phyloP scores from a whole-genome alignment of 139 green algal species.

The Edaphochlamys debaryana region DNA sequence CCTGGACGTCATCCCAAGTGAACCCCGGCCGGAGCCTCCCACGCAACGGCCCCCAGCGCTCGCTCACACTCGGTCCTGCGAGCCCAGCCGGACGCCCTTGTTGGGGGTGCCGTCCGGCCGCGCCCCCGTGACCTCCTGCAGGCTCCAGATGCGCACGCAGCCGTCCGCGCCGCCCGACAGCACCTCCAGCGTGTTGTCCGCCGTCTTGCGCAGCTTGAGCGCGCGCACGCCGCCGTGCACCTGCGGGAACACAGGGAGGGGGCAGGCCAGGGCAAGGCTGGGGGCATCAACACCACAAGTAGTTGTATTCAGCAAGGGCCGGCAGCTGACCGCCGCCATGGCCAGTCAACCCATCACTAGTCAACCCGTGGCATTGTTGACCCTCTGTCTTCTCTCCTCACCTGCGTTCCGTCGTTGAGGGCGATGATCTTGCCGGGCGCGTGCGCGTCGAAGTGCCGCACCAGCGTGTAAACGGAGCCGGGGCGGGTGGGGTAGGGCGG shows the following conservation, averaged over 20 bases:
- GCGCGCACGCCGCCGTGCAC: conserved; percentile 45
- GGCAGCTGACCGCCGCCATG: too few species aligned
- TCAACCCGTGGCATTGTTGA: too few species aligned
- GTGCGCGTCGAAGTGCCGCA: conserved; percentile 54
- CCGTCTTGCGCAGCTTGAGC: conserved; percentile 34
- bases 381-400: too few species aligned
- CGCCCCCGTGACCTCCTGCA: conserved; percentile 39
- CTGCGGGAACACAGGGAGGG: conserved; percentile 2
- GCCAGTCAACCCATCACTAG: too few species aligned
- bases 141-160: conserved; percentile 36
- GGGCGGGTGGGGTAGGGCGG: conserved; percentile 65
- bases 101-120: conserved; percentile 41
- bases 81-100: conserved; percentile 27
- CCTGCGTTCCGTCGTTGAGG: conserved; percentile 62
- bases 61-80: not conserved
- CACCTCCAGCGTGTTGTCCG: conserved; percentile 21
- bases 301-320: too few species aligned
- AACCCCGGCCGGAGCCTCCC: too few species aligned
- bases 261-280: too few species aligned
- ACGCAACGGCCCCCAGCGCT: too few species aligned
- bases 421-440: conserved; percentile 39
- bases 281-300: too few species aligned
- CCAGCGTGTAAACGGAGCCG: conserved; percentile 57
- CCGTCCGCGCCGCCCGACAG: conserved; percentile 55
- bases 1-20: too few species aligned